Conservation (phyloP, 768 basidiomycete genomes). For the Russula foetens region DNA sequence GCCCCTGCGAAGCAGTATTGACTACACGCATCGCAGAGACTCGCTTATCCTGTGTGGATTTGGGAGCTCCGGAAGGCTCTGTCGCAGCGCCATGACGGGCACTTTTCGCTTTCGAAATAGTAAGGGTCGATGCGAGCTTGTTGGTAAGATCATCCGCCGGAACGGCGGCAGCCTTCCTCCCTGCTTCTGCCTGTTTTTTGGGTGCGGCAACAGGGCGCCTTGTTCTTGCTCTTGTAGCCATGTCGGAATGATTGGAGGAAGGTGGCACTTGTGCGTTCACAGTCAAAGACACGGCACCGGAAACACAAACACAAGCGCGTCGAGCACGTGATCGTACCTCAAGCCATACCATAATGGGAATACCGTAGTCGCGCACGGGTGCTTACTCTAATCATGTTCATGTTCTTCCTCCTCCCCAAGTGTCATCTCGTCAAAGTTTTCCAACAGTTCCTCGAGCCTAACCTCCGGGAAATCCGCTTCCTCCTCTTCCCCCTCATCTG, state of each 20-base stretch:
- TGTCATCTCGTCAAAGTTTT: slow-evolving; percentile 89
- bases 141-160: slow-evolving; percentile 22
- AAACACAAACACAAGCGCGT: background rate
- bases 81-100: background rate
- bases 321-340: slow-evolving; percentile 1
- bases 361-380: background rate
- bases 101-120: slow-evolving; percentile 23
- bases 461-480: slow-evolving; percentile 89
- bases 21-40: slow-evolving; percentile 50
- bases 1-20: slow-evolving; percentile 50
- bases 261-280: background rate
- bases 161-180: background rate
- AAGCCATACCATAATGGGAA: background rate
- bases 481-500: slow-evolving; percentile 37
- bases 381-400: background rate
- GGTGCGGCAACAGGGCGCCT: background rate
- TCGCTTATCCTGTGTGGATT: slow-evolving; percentile 1
- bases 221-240: slow-evolving; percentile 6
- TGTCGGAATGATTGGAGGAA: background rate
- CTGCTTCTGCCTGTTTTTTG: background rate
- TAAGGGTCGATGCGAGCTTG: slow-evolving; percentile 22
- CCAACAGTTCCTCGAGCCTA: slow-evolving; percentile 75
- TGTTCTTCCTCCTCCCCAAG: slow-evolving; percentile 38
- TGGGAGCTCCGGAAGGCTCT: background rate
- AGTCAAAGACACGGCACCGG: too few relatives aligned